Conservation (phyloP, 2,329 filamentous ascomycete genomes). For the Neurospora sp. region DNA sequence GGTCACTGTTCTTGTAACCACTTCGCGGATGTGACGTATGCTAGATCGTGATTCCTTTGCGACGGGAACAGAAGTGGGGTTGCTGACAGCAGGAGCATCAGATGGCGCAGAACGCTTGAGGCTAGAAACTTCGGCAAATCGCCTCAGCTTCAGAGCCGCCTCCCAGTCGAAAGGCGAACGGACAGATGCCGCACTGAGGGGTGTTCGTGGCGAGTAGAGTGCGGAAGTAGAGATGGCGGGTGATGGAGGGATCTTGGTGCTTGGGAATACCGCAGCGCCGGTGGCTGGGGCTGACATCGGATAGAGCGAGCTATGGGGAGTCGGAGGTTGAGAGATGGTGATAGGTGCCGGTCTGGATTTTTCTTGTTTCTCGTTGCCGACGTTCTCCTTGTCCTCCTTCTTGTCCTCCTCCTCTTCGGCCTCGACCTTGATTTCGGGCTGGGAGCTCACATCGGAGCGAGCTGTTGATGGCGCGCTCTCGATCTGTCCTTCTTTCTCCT, state of each 20-base stretch:
- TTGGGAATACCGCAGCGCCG: slow-evolving; percentile 50
- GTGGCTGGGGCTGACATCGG: slow-evolving; percentile 53
- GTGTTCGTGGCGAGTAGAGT: slow-evolving; percentile 64
- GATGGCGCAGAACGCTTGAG: slow-evolving; percentile 17
- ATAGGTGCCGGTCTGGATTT: slow-evolving; percentile 15
- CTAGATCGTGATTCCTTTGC: slow-evolving; percentile 44
- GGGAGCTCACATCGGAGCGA: slow-evolving; percentile 43
- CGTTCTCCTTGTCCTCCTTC: slow-evolving; percentile 29
- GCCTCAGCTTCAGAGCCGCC: slow-evolving; percentile 53
- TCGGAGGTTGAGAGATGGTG: slow-evolving; percentile 15
- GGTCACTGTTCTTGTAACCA: slow-evolving; percentile 88
- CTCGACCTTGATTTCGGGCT: slow-evolving; percentile 37
- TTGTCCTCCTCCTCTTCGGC: slow-evolving; percentile 35
- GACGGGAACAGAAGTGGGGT: slow-evolving; percentile 7
- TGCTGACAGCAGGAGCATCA: slow-evolving; percentile 3
- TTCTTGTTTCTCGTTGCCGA: slow-evolving; percentile 16
- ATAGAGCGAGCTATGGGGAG: slow-evolving; percentile 24
- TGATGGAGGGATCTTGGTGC: slow-evolving; percentile 69
- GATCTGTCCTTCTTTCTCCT: slow-evolving; percentile 20
- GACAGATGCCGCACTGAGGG: slow-evolving; percentile 58
- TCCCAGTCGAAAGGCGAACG: slow-evolving; percentile 75
- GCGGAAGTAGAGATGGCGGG: slow-evolving; percentile 51
- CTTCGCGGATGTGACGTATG: slow-evolving; percentile 68
- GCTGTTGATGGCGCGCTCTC: slow-evolving; percentile 46
- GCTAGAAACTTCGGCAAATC: slow-evolving; percentile 48